Base-by-base conservation (phyloP, 805 yeast genomes). In the Cyberlindnera nakhonratchasimensis region DNA sequence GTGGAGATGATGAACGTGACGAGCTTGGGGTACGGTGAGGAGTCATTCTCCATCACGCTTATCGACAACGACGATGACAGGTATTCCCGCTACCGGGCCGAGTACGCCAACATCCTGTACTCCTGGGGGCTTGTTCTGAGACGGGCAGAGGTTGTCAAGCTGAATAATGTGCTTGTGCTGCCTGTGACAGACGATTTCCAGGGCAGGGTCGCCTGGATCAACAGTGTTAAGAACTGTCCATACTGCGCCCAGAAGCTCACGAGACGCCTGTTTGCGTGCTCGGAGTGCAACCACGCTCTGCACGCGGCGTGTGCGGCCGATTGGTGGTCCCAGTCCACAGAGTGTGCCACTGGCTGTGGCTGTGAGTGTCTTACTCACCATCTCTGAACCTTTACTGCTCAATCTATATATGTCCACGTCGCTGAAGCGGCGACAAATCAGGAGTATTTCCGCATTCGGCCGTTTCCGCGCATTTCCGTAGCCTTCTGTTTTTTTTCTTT, bases 281-380 rank as follows among this genome's bases (percentile, higher is more conserved):
- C 76, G 6, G 67, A 67, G 21, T 90, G 98, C 63, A 83, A 79
- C 42, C 97, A 91, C 62, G 69, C 86, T 3, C 55, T 85, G 51
- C 98, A 90, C 58, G 74, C 86, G 3, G 67, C 69, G 18, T 90
- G 98, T 66, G 93, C 95, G 0, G 63, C 71, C 16, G 72, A 72
- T 38, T 90, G 98, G 96, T 88, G 95, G 87, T 62, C 63, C 7
- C 52, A 59, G 1, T 64, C 68, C 43, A 50, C 50, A 0, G 85
- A 82, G 53, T 87, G 96, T 62, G 81, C 95, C 0, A 74, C 85
- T 34, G 96, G 96, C 0, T 88, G 96, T 67, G 95, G 95, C 0
- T 88, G 96, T 26, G 20, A 19, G 14, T 35, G 39, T 28, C 32
- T 35, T 28, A 8, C n/a, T 5, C 16, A 26, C 14, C 17, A n/a